These are phyloP conservation scores for Botrytis tulipae DNA, from an alignment of 2,329 filamentous ascomycete species.

Conservation along the genomic window DNA sequence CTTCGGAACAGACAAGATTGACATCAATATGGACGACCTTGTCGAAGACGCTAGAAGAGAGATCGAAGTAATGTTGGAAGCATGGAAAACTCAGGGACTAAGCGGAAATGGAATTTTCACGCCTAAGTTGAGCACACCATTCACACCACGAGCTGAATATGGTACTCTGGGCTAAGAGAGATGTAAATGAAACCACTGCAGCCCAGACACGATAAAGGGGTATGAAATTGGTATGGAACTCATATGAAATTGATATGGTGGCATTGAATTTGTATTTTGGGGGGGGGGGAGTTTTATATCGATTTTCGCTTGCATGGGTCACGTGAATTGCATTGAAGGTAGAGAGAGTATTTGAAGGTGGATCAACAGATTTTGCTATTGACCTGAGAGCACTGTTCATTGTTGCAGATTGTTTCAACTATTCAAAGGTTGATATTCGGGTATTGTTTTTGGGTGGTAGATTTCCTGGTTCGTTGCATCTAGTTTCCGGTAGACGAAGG, in stretches of 20 bases:
- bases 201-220: neutral
- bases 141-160: slow-evolving; percentile 11
- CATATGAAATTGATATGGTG: neutral
- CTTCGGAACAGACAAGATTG: slow-evolving; percentile 63
- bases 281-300: neutral
- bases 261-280: neutral
- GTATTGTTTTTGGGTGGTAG: neutral
- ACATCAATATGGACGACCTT: slow-evolving; percentile 67
- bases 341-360: neutral
- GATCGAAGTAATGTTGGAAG: slow-evolving; percentile 55
- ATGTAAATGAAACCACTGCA: neutral
- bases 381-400: neutral
- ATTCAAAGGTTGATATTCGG: neutral
- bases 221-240: neutral
- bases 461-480: neutral
- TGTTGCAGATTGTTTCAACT: neutral
- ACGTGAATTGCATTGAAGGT: neutral
- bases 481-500: slow-evolving; percentile 3
- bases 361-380: no score
- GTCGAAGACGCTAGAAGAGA: slow-evolving; percentile 59
- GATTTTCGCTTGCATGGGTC: neutral
- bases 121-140: neutral
- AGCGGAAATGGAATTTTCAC: slow-evolving; percentile 17
- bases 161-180: slow-evolving; percentile 1
- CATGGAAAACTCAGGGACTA: slow-evolving; percentile 48